Percentiles rank a stretch among this genome's conserved stretches.
These are phyloP conservation scores for Pontederia paniculata DNA, from an alignment of 176 grass and related monocot species.

Conservation along the genomic window DNA sequence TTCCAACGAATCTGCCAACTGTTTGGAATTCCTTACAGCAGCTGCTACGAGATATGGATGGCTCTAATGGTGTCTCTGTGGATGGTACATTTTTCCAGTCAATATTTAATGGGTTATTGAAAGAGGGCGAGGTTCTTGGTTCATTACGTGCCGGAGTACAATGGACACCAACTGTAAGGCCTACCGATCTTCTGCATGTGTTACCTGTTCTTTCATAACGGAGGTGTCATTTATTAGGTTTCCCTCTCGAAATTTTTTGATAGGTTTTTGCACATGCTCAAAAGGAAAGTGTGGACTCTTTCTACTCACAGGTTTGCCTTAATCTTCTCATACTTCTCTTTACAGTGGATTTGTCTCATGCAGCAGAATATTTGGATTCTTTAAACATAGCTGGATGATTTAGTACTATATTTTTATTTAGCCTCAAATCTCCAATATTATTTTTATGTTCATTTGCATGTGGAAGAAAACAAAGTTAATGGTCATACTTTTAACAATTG, in stretches of 20 bases:
- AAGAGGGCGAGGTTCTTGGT: slow-evolving; percentile 62
- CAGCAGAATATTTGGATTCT: too few species aligned
- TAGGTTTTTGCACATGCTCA: slow-evolving; percentile 79
- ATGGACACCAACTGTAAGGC: slow-evolving; percentile 93
- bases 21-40: slow-evolving; percentile 95
- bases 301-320: slow-evolving; percentile 85
- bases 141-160: slow-evolving; percentile 75
- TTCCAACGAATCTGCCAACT: slow-evolving; percentile 73
- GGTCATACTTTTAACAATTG: too few species aligned
- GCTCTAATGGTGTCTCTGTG: slow-evolving; percentile 73
- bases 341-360: neutral
- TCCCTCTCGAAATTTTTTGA: too few species aligned
- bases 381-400: too few species aligned
- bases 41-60: slow-evolving; percentile 81
- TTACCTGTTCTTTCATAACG: slow-evolving; percentile 19
- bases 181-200: slow-evolving; percentile 14
- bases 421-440: too few species aligned
- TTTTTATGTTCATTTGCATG: too few species aligned
- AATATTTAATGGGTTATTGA: slow-evolving; percentile 82
- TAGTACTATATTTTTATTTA: too few species aligned
- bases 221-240: slow-evolving; percentile 31
- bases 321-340: slow-evolving; percentile 7
- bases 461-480: too few species aligned
- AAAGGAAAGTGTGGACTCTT: slow-evolving; percentile 92
- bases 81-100: slow-evolving; percentile 90